phyloP scores from a whole-genome alignment of 768 basidiomycete species.

The Mycena albidolilacea region DNA sequence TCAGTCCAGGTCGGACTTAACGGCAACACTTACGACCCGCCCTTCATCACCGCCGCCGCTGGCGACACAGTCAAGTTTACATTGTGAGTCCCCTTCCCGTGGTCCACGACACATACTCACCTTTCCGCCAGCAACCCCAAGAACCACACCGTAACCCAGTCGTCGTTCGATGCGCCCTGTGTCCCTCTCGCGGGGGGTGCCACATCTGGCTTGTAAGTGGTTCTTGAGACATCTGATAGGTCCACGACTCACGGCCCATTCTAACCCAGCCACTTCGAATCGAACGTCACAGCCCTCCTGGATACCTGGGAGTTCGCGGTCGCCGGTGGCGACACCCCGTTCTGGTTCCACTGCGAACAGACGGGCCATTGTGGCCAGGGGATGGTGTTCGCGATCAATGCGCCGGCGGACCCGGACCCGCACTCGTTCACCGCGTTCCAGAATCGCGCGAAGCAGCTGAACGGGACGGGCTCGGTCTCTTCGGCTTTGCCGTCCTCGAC shows the following conservation, averaged over 20 bases:
- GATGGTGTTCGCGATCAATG: slow-evolving; percentile 51
- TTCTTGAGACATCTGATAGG: background rate
- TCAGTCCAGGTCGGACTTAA: slow-evolving; percentile 40
- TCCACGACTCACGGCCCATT: background rate
- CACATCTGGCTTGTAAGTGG: slow-evolving; percentile 48
- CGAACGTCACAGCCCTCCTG: slow-evolving; percentile 31
- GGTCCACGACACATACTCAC: background rate
- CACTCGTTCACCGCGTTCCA: slow-evolving; percentile 42
- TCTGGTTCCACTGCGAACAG: slow-evolving; percentile 52
- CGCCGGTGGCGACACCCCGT: slow-evolving; percentile 37
- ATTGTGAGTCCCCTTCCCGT: slow-evolving; percentile 35
- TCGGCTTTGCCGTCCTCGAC: slow-evolving; percentile 7
- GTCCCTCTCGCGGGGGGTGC: slow-evolving; percentile 38
- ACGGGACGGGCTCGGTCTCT: slow-evolving; percentile 20
- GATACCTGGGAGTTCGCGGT: slow-evolving; percentile 42
- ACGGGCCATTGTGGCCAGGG: slow-evolving; percentile 43
- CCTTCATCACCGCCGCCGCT: slow-evolving; percentile 34
- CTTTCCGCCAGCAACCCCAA: slow-evolving; percentile 39
- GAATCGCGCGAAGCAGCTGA: slow-evolving; percentile 31
- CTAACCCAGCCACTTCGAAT: slow-evolving; percentile 35
- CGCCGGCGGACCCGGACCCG: slow-evolving; percentile 42
- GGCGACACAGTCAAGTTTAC: slow-evolving; percentile 41
- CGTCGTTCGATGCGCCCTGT: slow-evolving; percentile 52
- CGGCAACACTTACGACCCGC: slow-evolving; percentile 38
- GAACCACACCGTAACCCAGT: slow-evolving; percentile 54